A percentile compares a stretch with the other conserved stretches of the same genome.
Conservation (phyloP, 2,329 filamentous ascomycete species). For the Tolypocladium ophioglossoides region DNA sequence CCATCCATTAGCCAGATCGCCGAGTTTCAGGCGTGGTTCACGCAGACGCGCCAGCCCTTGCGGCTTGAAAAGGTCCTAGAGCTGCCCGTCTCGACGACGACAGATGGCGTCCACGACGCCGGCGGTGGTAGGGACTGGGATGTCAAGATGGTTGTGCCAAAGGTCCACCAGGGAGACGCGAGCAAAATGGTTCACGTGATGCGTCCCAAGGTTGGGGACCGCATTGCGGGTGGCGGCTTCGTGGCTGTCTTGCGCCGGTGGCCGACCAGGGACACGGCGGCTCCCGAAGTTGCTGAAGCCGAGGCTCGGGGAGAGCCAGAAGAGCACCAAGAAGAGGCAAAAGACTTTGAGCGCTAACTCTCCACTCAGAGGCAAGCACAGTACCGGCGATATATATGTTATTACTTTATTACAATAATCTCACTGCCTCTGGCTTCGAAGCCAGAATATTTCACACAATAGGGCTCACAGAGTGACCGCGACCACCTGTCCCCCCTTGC, state of each 20-base stretch:
- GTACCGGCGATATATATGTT: neutral
- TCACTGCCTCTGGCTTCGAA: neutral
- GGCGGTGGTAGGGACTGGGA: slow-evolving; percentile 53
- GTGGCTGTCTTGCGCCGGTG: slow-evolving; percentile 26
- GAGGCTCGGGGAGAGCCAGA: neutral
- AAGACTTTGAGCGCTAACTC: neutral
- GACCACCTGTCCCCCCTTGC: slow-evolving; percentile 6
- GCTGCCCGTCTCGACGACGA: slow-evolving; percentile 31
- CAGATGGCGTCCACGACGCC: slow-evolving; percentile 32
- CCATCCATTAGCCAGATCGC: slow-evolving; percentile 72
- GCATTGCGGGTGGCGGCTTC: slow-evolving; percentile 29
- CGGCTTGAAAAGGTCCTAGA: slow-evolving; percentile 50
- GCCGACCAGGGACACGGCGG: slow-evolving; percentile 6
- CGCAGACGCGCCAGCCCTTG: slow-evolving; percentile 40
- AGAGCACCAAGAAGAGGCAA: neutral
- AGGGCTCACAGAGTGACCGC: neutral
- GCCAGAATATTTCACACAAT: neutral
- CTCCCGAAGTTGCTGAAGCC: neutral
- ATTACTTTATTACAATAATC: neutral
- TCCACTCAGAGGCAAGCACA: neutral
- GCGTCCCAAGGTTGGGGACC: slow-evolving; percentile 29
- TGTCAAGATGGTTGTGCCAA: slow-evolving; percentile 36
- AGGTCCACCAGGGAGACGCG: slow-evolving; percentile 8
- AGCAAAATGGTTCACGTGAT: slow-evolving; percentile 24
- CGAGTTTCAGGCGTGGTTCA: slow-evolving; percentile 40